phyloP scores from a whole-genome alignment of 176 grass and related monocot genomes.

The Zea luxurians region DNA sequence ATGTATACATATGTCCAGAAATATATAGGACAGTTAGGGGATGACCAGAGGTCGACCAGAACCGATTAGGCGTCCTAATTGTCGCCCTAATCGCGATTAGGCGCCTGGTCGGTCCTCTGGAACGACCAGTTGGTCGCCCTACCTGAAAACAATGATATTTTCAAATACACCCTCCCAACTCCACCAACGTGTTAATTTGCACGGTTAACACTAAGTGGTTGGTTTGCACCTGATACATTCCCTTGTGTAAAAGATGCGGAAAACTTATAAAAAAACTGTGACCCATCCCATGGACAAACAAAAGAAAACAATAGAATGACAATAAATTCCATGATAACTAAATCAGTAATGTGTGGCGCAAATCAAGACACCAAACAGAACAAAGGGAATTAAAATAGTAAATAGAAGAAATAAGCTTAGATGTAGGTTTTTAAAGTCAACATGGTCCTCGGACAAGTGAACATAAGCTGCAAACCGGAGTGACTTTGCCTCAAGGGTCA shows the following conservation, averaged over 20 bases:
- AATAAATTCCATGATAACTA: background rate
- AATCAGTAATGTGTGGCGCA: constrained; percentile 1
- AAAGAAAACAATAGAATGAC: background rate
- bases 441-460: background rate
- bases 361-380: constrained; percentile 9
- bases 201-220: no score
- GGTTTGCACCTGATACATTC: no score
- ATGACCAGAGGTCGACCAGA: no score
- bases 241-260: constrained; percentile 1
- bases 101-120: no score
- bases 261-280: background rate
- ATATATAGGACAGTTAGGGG: no score
- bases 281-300: background rate
- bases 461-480: constrained; percentile 22
- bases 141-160: no score
- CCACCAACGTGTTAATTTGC: no score
- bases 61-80: no score
- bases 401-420: background rate
- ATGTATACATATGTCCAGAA: no score
- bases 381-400: background rate
- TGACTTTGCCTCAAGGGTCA: constrained; percentile 1
- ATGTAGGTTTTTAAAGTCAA: constrained; percentile 7
- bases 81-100: no score
- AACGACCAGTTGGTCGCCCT: no score
- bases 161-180: no score